phyloP scores from a whole-genome alignment of 2,329 filamentous ascomycete species.

The Sporothrix phasma region DNA sequence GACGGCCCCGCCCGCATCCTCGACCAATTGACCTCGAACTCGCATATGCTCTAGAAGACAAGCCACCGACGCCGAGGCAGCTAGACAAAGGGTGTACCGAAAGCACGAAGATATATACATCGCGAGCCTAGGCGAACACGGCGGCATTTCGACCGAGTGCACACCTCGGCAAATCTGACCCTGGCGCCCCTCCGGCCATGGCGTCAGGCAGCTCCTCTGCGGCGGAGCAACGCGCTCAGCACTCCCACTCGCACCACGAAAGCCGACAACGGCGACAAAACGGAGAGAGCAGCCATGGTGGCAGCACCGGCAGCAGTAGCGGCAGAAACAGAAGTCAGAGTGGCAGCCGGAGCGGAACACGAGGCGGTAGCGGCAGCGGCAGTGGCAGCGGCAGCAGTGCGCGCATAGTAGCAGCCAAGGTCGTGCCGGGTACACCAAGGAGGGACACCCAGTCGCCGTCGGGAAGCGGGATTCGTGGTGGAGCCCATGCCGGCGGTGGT shows the following conservation, averaged over 20 bases:
- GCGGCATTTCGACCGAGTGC: not conserved
- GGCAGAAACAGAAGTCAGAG: not conserved
- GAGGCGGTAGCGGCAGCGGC: not conserved
- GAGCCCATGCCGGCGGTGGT: slow-evolving; percentile 25
- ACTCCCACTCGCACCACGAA: slow-evolving; percentile 4
- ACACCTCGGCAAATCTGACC: not conserved
- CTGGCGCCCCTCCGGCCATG: slow-evolving; percentile 14
- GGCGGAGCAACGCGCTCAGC: slow-evolving; percentile 10
- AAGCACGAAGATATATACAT: not conserved
- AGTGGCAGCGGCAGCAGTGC: slow-evolving; percentile 5
- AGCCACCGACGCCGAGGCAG: not conserved
- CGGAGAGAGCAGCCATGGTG: not conserved
- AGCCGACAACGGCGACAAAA: slow-evolving; percentile 3
- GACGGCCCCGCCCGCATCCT: not conserved
- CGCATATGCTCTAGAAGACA: not conserved
- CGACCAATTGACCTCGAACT: not conserved
- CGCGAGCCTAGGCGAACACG: not conserved
- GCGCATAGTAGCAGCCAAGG: slow-evolving; percentile 17
- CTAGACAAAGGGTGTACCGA: not conserved
- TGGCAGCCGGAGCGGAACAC: not conserved
- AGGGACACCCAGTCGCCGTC: slow-evolving; percentile 13
- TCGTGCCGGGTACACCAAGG: slow-evolving; percentile 20
- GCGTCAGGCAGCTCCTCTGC: slow-evolving; percentile 14
- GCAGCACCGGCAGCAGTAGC: too few species aligned
- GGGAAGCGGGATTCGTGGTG: slow-evolving; percentile 7